A percentile compares a stretch with the other conserved stretches of the same genome.
These are phyloP conservation scores for Mediolabrus comicus DNA, from an alignment of 108 stramenopile species.

Conservation along the genomic window DNA sequence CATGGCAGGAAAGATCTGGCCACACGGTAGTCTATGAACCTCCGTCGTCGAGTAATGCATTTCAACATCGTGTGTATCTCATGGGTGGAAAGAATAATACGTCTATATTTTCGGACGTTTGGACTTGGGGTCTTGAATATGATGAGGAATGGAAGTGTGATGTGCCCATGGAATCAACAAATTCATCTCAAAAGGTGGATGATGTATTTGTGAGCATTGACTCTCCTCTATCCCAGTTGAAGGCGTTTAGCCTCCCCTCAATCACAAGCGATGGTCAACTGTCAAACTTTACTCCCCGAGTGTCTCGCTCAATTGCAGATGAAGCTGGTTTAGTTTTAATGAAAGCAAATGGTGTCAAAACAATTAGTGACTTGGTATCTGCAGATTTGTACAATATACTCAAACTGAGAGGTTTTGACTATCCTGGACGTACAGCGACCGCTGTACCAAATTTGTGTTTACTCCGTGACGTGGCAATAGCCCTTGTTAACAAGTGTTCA, in stretches of 20 bases:
- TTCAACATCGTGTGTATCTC: slow-evolving; percentile 42
- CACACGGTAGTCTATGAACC: slow-evolving; percentile 52
- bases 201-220: slow-evolving; percentile 19
- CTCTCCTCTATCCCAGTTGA: slow-evolving; percentile 21
- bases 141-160: slow-evolving; percentile 29
- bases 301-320: slow-evolving; percentile 3
- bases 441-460: slow-evolving; percentile 41
- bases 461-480: slow-evolving; percentile 28
- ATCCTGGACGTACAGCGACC: slow-evolving; percentile 21
- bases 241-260: slow-evolving; percentile 16
- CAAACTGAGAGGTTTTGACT: slow-evolving; percentile 50
- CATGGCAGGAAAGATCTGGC: slow-evolving; percentile 44
- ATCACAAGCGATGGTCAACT: slow-evolving; percentile 17
- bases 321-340: slow-evolving; percentile 20
- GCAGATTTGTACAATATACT: slow-evolving; percentile 44
- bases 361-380: slow-evolving; percentile 42
- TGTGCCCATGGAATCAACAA: neutral
- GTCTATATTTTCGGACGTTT: slow-evolving; percentile 41
- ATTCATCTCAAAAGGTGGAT: neutral
- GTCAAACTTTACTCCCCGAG: slow-evolving; percentile 18
- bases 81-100: slow-evolving; percentile 46
- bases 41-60: slow-evolving; percentile 45
- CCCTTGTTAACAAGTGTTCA: slow-evolving; percentile 42
- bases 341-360: slow-evolving; percentile 34
- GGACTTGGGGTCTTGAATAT: slow-evolving; percentile 39